phyloP scores from a whole-genome alignment of 2,329 filamentous ascomycete species.

The Aspergillus sp. region DNA sequence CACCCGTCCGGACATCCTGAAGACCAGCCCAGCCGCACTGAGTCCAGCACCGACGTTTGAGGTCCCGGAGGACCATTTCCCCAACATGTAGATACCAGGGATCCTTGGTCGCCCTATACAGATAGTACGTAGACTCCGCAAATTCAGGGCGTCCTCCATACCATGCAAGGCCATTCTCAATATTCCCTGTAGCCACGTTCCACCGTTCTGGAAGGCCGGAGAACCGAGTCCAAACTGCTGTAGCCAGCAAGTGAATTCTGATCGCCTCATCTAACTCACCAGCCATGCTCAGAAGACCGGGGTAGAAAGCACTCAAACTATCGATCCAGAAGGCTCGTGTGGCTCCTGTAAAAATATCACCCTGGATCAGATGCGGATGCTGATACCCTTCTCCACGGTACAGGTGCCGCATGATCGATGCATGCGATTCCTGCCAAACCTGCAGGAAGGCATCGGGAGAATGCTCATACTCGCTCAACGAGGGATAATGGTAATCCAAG shows the following conservation, averaged over 20 bases:
- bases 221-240: conserved; percentile 90
- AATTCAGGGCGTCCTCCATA: conserved; percentile 96
- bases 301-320: conserved; percentile 91
- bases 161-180: conserved; percentile 84
- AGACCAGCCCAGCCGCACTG: conserved; percentile 90
- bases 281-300: conserved; percentile 75
- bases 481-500: conserved; percentile 60
- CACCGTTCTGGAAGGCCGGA: conserved; percentile 90
- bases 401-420: conserved; percentile 83
- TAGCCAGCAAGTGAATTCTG: conserved; percentile 81
- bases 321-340: conserved; percentile 91
- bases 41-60: conserved; percentile 81
- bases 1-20: conserved; percentile 72
- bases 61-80: conserved; percentile 88
- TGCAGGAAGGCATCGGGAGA: conserved; percentile 71
- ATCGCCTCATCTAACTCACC: conserved; percentile 88
- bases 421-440: conserved; percentile 79
- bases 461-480: conserved; percentile 58
- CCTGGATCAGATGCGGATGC: conserved; percentile 89
- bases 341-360: conserved; percentile 79
- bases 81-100: conserved; percentile 95
- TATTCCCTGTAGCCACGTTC: conserved; percentile 75
- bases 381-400: conserved; percentile 68
- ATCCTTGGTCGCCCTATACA: conserved; percentile 89
- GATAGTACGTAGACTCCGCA: conserved; percentile 90